These are phyloP conservation scores for Annulohypoxylon truncatum DNA, from an alignment of 2,329 filamentous ascomycete genomes.

Conservation along the genomic window DNA sequence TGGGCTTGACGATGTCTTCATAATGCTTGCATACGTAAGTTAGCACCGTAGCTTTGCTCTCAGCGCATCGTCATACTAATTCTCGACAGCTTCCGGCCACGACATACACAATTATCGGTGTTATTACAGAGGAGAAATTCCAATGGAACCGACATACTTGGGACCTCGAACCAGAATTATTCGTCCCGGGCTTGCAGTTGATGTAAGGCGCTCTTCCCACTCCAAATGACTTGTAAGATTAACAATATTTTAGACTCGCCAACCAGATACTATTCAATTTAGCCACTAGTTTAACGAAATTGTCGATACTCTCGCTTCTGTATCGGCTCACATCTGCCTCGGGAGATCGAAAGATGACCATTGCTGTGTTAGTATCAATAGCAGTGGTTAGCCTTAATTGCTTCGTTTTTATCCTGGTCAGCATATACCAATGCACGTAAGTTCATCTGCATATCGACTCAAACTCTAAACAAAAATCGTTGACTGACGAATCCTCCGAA, in stretches of 20 bases:
- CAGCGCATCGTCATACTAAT: not conserved
- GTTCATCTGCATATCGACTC: constrained; percentile 15
- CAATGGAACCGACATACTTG: constrained; percentile 52
- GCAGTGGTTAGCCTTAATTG: constrained; percentile 48
- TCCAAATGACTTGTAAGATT: not conserved
- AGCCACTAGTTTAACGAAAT: constrained; percentile 54
- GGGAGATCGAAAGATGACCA: constrained; percentile 47
- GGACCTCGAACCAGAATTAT: constrained; percentile 46
- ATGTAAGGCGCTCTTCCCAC: constrained; percentile 39
- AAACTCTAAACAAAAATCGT: not conserved
- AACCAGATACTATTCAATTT: constrained; percentile 53
- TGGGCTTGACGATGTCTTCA: constrained; percentile 53
- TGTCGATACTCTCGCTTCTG: constrained; percentile 56
- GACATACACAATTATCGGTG: constrained; percentile 49
- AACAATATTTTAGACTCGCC: constrained; percentile 44
- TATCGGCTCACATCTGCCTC: constrained; percentile 53
- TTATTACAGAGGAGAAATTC: constrained; percentile 45
- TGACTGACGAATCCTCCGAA: not conserved
- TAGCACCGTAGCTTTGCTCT: not conserved
- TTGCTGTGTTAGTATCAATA: constrained; percentile 48
- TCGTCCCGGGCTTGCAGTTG: constrained; percentile 44
- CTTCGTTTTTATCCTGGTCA: constrained; percentile 53
- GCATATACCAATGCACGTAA: constrained; percentile 55
- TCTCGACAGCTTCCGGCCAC: constrained; percentile 46
- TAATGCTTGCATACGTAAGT: constrained; percentile 53